A percentile compares a stretch with the other conserved stretches of the same genome.
These are phyloP conservation scores for Malbranchea zuffiana DNA, from an alignment of 2,329 filamentous ascomycete genomes.

Conservation along the genomic window DNA sequence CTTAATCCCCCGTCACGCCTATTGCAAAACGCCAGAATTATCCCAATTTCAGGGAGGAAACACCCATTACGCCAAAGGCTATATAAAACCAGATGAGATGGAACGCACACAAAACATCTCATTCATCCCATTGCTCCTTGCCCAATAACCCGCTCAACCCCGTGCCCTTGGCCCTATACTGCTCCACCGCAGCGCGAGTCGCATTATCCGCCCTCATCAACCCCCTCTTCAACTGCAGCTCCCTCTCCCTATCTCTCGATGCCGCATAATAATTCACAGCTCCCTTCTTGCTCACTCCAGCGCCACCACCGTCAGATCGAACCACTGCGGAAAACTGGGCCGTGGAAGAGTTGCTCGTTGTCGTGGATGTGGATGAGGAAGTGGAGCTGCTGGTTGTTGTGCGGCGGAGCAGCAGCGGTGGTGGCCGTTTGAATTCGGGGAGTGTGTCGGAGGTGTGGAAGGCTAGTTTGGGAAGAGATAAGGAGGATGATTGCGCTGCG, in stretches of 20 bases:
- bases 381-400: constrained; percentile 23
- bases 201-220: constrained; percentile 28
- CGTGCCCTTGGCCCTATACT: constrained; percentile 25
- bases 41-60: no score
- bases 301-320: constrained; percentile 16
- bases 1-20: no score
- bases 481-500: constrained; percentile 19
- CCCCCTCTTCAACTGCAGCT: constrained; percentile 43
- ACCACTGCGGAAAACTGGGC: constrained; percentile 22
- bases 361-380: constrained; percentile 17
- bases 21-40: no score
- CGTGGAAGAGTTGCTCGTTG: constrained; percentile 14
- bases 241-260: constrained; percentile 48
- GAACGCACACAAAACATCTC: no score
- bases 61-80: no score
- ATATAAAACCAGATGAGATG: no score
- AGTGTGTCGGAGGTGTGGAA: constrained; percentile 7
- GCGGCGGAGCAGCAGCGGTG: constrained; percentile 15
- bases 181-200: constrained; percentile 3
- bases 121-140: constrained; percentile 18
- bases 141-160: constrained; percentile 28
- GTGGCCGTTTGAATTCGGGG: constrained; percentile 6
- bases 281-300: constrained; percentile 47
- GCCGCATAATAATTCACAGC: constrained; percentile 48
- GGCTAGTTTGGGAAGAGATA: constrained; percentile 3